Percentiles rank a stretch among this genome's conserved stretches.
These are phyloP conservation scores for Neolecta irregularis DNA, from an alignment of 1,139 yeast genomes.

Conservation along the genomic window DNA sequence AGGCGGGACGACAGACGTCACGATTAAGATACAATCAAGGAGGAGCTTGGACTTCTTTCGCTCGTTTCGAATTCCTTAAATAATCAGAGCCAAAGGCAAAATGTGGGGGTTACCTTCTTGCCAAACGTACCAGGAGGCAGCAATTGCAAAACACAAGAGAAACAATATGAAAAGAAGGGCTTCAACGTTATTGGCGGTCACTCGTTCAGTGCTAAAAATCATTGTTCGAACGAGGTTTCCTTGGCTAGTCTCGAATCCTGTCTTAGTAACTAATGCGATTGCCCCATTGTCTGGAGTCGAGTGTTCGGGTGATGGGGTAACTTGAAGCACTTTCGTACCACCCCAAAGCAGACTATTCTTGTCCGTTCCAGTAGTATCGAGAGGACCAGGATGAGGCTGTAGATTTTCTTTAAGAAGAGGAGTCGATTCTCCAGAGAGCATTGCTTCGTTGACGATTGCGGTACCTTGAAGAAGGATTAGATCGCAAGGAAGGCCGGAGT, in stretches of 20 bases:
- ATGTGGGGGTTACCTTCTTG: slow-evolving; percentile 33
- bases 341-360: slow-evolving; percentile 84
- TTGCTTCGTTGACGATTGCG: slow-evolving; percentile 90
- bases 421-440: slow-evolving; percentile 96
- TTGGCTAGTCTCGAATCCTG: slow-evolving; percentile 96
- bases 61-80: slow-evolving; percentile 72
- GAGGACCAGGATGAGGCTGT: slow-evolving; percentile 54
- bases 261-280: slow-evolving; percentile 73
- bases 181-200: slow-evolving; percentile 89
- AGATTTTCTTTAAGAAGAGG: slow-evolving; percentile 88
- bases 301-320: slow-evolving; percentile 45
- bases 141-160: slow-evolving; percentile 76
- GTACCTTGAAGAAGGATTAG: slow-evolving; percentile 70
- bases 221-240: slow-evolving; percentile 94
- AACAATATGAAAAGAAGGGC: slow-evolving; percentile 84
- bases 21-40: slow-evolving; percentile 84
- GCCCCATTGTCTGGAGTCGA: slow-evolving; percentile 82
- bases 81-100: neutral
- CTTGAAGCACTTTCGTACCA: slow-evolving; percentile 93
- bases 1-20: slow-evolving; percentile 97
- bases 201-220: slow-evolving; percentile 94
- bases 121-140: slow-evolving; percentile 98
- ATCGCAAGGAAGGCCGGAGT: slow-evolving; percentile 93
- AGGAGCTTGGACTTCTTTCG: slow-evolving; percentile 86
- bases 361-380: slow-evolving; percentile 70